phyloP scores from a whole-genome alignment of 257 asterid genomes.

The Plantago elongata region DNA sequence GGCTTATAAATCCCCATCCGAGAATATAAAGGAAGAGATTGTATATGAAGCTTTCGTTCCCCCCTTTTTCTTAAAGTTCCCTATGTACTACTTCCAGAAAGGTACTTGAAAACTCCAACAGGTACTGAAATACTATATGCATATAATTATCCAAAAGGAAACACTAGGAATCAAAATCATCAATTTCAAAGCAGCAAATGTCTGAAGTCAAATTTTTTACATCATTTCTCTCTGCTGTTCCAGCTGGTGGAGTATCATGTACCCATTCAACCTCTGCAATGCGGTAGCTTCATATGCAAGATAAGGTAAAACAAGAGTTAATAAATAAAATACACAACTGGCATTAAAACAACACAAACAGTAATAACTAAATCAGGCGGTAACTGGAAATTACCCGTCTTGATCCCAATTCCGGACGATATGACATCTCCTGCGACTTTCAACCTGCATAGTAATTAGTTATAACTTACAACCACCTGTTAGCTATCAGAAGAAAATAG shows the following conservation, averaged over 20 bases:
- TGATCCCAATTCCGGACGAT: constrained; percentile 81
- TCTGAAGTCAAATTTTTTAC: constrained; percentile 16
- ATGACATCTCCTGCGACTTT: constrained; percentile 89
- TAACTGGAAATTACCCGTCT: constrained; percentile 66
- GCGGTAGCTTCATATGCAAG: constrained; percentile 65
- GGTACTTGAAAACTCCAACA: background rate
- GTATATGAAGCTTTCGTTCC: background rate
- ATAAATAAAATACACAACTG: constrained; percentile 13
- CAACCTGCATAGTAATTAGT: constrained; percentile 52
- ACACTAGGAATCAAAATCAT: too few species aligned
- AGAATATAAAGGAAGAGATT: background rate
- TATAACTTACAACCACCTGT: constrained; percentile 14
- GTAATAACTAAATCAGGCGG: constrained; percentile 7
- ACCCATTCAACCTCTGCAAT: constrained; percentile 96
- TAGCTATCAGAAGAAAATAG: constrained; percentile 14
- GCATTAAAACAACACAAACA: constrained; percentile 3
- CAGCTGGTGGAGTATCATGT: constrained; percentile 61
- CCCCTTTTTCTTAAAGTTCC: too few species aligned
- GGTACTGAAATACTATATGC: too few species aligned
- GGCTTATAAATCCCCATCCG: constrained; percentile 7
- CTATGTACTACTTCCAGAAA: too few species aligned
- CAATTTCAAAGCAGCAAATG: background rate
- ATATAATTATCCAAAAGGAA: too few species aligned
- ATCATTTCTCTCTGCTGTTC: constrained; percentile 63
- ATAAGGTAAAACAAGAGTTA: constrained; percentile 15